Conservation (phyloP, 768 basidiomycete species). For the Trametopsis cervina region DNA sequence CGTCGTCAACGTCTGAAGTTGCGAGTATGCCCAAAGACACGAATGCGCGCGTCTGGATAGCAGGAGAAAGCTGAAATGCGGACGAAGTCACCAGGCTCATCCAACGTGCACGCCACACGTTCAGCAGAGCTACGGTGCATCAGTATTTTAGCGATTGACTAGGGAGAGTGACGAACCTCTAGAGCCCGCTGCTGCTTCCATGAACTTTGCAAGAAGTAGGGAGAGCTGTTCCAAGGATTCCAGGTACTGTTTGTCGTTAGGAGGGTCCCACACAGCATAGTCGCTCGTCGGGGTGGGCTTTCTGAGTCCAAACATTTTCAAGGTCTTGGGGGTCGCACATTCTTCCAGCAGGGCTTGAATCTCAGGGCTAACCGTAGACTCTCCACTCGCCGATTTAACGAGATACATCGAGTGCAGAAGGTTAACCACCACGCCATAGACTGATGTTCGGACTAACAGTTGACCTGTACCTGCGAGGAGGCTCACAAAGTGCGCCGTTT, state of each 20-base stretch:
- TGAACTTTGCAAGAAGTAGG: slow-evolving; percentile 50
- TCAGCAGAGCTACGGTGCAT: slow-evolving; percentile 53
- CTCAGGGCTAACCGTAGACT: slow-evolving; percentile 38
- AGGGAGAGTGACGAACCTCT: slow-evolving; percentile 43
- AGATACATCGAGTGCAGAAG: slow-evolving; percentile 71
- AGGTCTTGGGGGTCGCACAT: slow-evolving; percentile 45
- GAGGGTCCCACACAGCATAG: slow-evolving; percentile 49
- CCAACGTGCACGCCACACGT: slow-evolving; percentile 91
- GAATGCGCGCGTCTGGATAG: slow-evolving; percentile 85
- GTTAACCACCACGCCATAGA: slow-evolving; percentile 79
- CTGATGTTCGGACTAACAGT: slow-evolving; percentile 65
- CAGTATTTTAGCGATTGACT: slow-evolving; percentile 3
- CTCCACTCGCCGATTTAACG: slow-evolving; percentile 45
- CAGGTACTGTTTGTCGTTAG: slow-evolving; percentile 46
- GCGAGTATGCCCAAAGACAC: slow-evolving; percentile 79
- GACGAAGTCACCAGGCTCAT: slow-evolving; percentile 84
- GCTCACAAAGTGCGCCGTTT: slow-evolving; percentile 73
- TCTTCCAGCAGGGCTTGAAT: slow-evolving; percentile 59
- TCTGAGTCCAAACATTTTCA: slow-evolving; percentile 68
- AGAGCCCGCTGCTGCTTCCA: slow-evolving; percentile 60
- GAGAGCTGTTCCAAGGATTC: slow-evolving; percentile 64
- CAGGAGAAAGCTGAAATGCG: slow-evolving; percentile 84
- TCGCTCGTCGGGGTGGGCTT: slow-evolving; percentile 63
- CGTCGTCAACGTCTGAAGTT: slow-evolving; percentile 82
- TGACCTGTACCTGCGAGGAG: slow-evolving; percentile 75